Percentiles rank a stretch among this genome's conserved stretches.
These are phyloP conservation scores for Geotrichum citri-aurantii DNA, from an alignment of 1,139 yeast genomes.

Conservation along the genomic window DNA sequence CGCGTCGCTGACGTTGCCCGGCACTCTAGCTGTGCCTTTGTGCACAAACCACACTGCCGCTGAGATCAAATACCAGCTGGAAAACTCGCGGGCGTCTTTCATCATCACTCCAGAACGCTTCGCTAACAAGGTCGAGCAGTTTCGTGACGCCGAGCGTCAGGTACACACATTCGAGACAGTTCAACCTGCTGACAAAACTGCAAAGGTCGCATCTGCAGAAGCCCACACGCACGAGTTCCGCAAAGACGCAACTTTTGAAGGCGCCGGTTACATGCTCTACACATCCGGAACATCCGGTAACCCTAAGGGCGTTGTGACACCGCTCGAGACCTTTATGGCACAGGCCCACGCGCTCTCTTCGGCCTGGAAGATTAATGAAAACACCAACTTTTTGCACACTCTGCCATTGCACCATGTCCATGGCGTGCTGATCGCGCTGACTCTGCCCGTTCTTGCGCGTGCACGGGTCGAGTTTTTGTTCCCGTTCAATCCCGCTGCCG, in stretches of 20 bases:
- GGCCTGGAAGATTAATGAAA: slow-evolving; percentile 33
- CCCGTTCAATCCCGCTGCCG: slow-evolving; percentile 33
- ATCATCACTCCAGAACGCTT: slow-evolving; percentile 33
- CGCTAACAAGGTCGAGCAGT: slow-evolving; percentile 26
- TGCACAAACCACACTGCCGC: slow-evolving; percentile 36
- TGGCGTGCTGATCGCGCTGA: slow-evolving; percentile 36
- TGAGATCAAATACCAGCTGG: slow-evolving; percentile 33
- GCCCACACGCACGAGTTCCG: slow-evolving; percentile 7
- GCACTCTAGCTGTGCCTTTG: slow-evolving; percentile 33
- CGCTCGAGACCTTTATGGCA: slow-evolving; percentile 33
- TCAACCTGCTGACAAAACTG: slow-evolving; percentile 17
- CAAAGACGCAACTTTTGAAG: slow-evolving; percentile 6
- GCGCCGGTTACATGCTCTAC: slow-evolving; percentile 35
- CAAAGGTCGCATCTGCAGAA: background rate
- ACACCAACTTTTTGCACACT: slow-evolving; percentile 34
- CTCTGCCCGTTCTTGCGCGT: slow-evolving; percentile 35
- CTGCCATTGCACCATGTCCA: slow-evolving; percentile 39
- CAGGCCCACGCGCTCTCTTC: slow-evolving; percentile 34
- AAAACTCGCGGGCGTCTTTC: slow-evolving; percentile 30
- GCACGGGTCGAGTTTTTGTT: slow-evolving; percentile 36
- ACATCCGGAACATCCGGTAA: slow-evolving; percentile 39
- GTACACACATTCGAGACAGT: slow-evolving; percentile 25
- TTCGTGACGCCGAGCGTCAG: slow-evolving; percentile 21
- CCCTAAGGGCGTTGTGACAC: slow-evolving; percentile 38
- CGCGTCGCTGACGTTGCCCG: slow-evolving; percentile 31